Base-by-base conservation (phyloP, 805 yeast genomes). In the Phaffomyces thermotolerans region DNA sequence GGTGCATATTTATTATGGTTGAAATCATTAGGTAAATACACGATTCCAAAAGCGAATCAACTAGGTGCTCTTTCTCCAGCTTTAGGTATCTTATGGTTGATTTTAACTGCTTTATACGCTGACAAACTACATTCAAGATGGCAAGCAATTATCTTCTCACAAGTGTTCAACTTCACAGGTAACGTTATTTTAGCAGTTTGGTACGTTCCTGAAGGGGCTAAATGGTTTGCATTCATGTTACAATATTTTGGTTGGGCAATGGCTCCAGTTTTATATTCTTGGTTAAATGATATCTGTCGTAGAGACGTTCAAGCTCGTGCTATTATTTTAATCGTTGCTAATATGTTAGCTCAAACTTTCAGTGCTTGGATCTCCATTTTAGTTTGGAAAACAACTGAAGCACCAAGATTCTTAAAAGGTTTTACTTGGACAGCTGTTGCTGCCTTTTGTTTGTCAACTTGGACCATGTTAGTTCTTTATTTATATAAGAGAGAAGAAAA, bases 231-330 rank as follows among this genome's bases (percentile, higher is more conserved):
- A 2, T 76, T 41, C 22, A 76, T 72, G 1, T 56, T 76, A 18
- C 37, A 37, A 2, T 42, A 42, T 17, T 37, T 42, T 29, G 23
- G 32, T 13, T 22, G 37, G 18, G 37, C 41, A 14, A 37, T 42
- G 8, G 32, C 40, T 5, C 37, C 45, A 4, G 45, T 42, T 29
- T 30, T 42, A 13, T 78, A 77, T 56, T 68, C 78, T 17, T 78
- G 81, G 79, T 70, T 72, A 43, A 75, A 74, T 50, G 82, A 77
- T 58, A 75, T 78, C 33, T 71, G 78, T 45, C 67, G 82, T 40
- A 67, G 71, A 40, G 79, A 77, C 50, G 68, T 74, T 5, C 71
- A 75, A 47, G 69, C 70, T 42, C 63, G 83, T 48, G 71, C 80
- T 4, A 70, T 76, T 33, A 66, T 72, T 33, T 23, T 42, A 22